Evolutionary conservation across 2,329 filamentous ascomycete species (phyloP).

Genomic region (Sporothrix brasiliensis): DNA sequence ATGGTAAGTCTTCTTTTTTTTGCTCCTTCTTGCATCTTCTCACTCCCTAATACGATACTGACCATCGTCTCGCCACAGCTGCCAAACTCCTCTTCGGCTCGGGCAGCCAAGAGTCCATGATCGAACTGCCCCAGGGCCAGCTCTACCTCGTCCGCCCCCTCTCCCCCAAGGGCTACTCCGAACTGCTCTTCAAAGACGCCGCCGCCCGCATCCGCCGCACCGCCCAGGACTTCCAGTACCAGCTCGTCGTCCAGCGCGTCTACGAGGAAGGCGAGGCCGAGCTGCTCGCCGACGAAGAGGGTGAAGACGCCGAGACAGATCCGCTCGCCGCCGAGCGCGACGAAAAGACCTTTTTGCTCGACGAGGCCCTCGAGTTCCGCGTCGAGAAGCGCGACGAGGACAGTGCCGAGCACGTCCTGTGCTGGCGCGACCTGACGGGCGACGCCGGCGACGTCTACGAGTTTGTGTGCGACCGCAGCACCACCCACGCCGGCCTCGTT

Average conservation of each 20-base stretch:
- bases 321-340: constrained; percentile 80
- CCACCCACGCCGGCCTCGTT: constrained; percentile 63
- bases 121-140: constrained; percentile 93
- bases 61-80: constrained; percentile 54
- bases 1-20: constrained; percentile 43
- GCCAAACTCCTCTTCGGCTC: constrained; percentile 91
- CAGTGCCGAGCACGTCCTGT: constrained; percentile 80
- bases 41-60: constrained; percentile 17
- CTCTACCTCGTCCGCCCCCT: constrained; percentile 94
- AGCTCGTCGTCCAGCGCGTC: constrained; percentile 91
- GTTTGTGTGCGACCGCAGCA: constrained; percentile 77
- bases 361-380: constrained; percentile 85
- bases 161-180: constrained; percentile 95
- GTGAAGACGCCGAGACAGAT: constrained; percentile 76
- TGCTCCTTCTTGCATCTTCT: background rate
- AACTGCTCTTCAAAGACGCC: constrained; percentile 98
- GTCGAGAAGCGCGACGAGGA: constrained; percentile 70
- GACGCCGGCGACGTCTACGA: constrained; percentile 96
- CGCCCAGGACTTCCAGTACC: constrained; percentile 94
- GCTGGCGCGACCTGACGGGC: constrained; percentile 93
- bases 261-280: constrained; percentile 98
- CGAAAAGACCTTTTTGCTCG: constrained; percentile 96
- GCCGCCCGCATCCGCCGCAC: constrained; percentile 89
- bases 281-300: constrained; percentile 83
- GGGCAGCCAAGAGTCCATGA: constrained; percentile 84